A percentile compares a stretch with the other conserved stretches of the same genome.
These are phyloP conservation scores for Arxiozyma slooffiae DNA, from an alignment of 1,139 yeast genomes.

Conservation along the genomic window DNA sequence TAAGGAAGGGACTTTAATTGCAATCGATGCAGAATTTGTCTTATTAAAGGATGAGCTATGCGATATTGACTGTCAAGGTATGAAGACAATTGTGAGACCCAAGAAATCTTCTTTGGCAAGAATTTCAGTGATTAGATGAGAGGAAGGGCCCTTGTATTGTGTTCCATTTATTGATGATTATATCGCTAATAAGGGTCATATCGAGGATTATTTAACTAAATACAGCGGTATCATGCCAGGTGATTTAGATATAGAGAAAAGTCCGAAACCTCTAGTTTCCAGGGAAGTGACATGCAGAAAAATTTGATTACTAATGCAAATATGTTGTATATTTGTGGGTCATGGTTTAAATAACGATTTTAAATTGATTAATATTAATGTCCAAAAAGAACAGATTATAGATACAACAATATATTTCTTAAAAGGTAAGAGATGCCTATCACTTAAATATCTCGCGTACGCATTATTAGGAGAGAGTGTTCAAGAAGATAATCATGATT, in stretches of 20 bases:
- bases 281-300: conserved; percentile 78
- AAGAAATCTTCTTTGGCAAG: conserved; percentile 73
- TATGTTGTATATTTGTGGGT: conserved; percentile 90
- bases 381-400: conserved; percentile 73
- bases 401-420: conserved; percentile 81
- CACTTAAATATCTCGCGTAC: conserved; percentile 84
- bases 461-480: conserved; percentile 64
- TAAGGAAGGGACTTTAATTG: conserved; percentile 62
- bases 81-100: conserved; percentile 61
- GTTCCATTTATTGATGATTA: conserved; percentile 89
- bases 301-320: conserved; percentile 75
- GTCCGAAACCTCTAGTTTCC: conserved; percentile 66
- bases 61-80: conserved; percentile 67
- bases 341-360: conserved; percentile 90
- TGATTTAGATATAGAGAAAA: conserved; percentile 64
- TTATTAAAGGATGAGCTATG: conserved; percentile 67
- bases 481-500: conserved; percentile 90
- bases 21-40: conserved; percentile 96
- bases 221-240: conserved; percentile 91
- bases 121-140: conserved; percentile 77
- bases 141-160: conserved; percentile 54
- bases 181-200: conserved; percentile 60
- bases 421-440: conserved; percentile 61
- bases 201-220: conserved; percentile 78
- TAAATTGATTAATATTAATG: conserved; percentile 82